Conservation (phyloP, 78 protist genomes). For the Speleostelium caveatum region DNA sequence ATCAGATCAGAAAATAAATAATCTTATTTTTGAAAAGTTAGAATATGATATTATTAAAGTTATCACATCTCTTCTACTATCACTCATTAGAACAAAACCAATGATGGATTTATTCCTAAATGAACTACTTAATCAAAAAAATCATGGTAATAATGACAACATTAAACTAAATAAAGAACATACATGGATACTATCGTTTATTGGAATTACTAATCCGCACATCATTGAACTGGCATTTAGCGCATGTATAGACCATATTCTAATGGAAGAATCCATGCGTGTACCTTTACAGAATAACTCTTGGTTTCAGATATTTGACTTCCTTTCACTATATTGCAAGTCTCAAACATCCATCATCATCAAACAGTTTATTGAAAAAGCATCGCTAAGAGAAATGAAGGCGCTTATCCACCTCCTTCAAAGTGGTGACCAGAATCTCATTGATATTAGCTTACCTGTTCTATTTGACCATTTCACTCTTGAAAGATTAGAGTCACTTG, state of each 20-base stretch:
- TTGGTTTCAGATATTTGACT: not conserved
- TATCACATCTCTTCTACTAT: conserved; percentile 15
- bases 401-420: not conserved
- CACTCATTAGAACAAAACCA: not conserved
- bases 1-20: not conserved
- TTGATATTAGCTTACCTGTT: not conserved
- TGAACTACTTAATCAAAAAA: not conserved
- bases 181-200: not conserved
- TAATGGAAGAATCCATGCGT: not conserved
- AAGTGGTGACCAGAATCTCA: not conserved
- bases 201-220: not conserved
- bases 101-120: not conserved
- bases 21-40: not conserved
- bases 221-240: not conserved
- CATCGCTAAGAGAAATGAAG: not conserved
- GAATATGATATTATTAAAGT: not conserved
- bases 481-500: not conserved
- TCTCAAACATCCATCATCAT: not conserved
- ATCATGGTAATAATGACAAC: not conserved
- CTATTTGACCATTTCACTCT: not conserved
- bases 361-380: not conserved
- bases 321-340: no score
- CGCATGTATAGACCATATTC: no score
- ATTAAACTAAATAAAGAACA: no score
- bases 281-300: not conserved